Base-by-base conservation (phyloP, 305 asterid species). In the Ilex paraguariensis region DNA sequence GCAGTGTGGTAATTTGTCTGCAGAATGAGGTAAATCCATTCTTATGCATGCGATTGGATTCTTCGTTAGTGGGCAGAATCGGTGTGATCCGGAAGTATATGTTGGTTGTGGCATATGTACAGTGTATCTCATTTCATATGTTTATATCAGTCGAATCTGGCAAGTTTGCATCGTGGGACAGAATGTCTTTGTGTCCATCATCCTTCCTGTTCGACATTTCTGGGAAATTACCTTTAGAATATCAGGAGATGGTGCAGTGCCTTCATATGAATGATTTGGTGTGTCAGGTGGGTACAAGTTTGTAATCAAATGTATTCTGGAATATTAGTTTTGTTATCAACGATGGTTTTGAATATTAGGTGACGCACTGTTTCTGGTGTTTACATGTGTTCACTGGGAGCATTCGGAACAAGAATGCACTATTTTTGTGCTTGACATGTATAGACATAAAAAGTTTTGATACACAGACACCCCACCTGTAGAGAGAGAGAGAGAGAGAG, bases 1-100 rank as follows among this genome's bases (percentile, higher is more conserved):
- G 72, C 77, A 72, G 57, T 72, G 56, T 42, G 64, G 61, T 32
- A 53, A 63, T 63, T 39, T 36, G 42, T 12, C 56, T 14, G 14
- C 48, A 2, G 59, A 53, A 28, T 63, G 49, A 51, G 17, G 60
- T 31, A 13, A 30, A 17, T 63, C 28, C 11, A 17, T 52, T 52
- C 10, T 17, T n/a, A 17, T n/a, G n/a, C 4, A 7, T 14, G 7
- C 31, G 10, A 32, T 52, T 52, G 30, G 31, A 52, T 52, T 52
- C n/a, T 52, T 14, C 8, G 10, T 14, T 52, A 7, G 21, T 14
- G 3, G 56, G 1, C 56, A n/a, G 6, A 14, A 16, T 52, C 0
- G 28, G 14, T n/a, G 12, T 5, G 10, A n/a, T 14, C 28, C n/a
- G 56, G 56, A n/a, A 52, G 12, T 52, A 17, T 52, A 7, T 46